Evolutionary conservation across 2,329 filamentous ascomycete genomes (phyloP), one percentile per base, ranked within the genome.

Genomic region (Phialophora verrucosa): DNA sequence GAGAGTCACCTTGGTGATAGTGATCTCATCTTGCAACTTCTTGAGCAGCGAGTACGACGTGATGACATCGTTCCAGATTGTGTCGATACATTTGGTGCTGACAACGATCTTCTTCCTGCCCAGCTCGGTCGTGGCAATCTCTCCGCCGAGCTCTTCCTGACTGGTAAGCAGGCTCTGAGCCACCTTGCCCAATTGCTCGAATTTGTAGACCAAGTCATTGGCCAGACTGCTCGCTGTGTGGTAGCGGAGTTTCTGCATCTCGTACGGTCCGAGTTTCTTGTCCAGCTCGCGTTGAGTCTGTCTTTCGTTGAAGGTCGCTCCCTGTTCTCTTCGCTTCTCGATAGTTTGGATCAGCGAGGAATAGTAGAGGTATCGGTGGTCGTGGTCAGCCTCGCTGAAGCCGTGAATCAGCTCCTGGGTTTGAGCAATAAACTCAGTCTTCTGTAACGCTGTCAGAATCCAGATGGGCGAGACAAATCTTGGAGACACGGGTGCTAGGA

Each of bases 81-180:
- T 38, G 35, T 65, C 62, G 23, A 68, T 23, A 51, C 62, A 64
- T n/a, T 68, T 68, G 23, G 60, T 56, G 53, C 44, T 54, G 29
- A 68, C 54, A 4, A 54, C 62, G 44, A 68, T 47, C 42, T 65
- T 68, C 38, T 62, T 62, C 12, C 60, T 25, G 12, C 42, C 62
- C 25, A 44, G 47, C 17, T 29, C 17, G 10, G 31, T 56, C 42
- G 38, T n/a, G 7, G 51, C 23, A 4, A 68, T 20, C 17, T 59
- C 20, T 20, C 57, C 44, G 10, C 62, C 62, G 10, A 54, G 42
- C 27, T 62, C 54, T 38, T 65, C 57, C 25, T 68, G 66, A 17
- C 49, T 42, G 23, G 53, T 32, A n/a, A 68, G 49, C 8, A 68
- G 27, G 20, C 32, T 42, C 20, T 35, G 8, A 7, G 58, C 62